These are phyloP conservation scores for Plenodomus biglobosus DNA, from an alignment of 2,329 filamentous ascomycete genomes.

Conservation along the genomic window DNA sequence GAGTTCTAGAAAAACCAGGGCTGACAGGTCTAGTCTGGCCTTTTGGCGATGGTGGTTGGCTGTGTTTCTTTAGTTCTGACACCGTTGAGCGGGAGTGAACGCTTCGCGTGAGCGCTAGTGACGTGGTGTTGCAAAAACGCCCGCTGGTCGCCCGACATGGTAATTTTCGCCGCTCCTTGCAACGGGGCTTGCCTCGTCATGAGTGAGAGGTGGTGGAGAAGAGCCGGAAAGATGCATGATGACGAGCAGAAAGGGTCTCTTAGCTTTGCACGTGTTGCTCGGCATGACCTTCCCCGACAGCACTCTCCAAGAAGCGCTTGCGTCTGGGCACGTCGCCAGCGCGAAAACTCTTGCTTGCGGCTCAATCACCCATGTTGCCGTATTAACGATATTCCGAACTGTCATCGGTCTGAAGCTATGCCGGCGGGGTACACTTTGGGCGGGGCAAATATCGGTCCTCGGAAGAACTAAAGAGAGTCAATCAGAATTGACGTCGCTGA, in stretches of 20 bases:
- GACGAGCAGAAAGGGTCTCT: conserved; percentile 10
- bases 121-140: conserved; percentile 11
- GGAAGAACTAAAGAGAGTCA: conserved; percentile 42
- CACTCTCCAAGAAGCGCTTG: conserved; percentile 9
- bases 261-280: conserved; percentile 20
- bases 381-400: conserved; percentile 17
- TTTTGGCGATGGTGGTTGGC: conserved; percentile 28
- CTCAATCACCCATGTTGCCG: conserved; percentile 5
- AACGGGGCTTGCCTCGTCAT: not conserved
- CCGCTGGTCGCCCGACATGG: conserved; percentile 15
- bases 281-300: conserved; percentile 23
- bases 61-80: conserved; percentile 16
- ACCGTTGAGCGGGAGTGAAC: conserved; percentile 15
- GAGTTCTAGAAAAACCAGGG: conserved; percentile 22
- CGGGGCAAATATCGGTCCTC: conserved; percentile 25
- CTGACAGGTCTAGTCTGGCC: conserved; percentile 13
- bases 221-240: conserved; percentile 17
- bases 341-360: conserved; percentile 11
- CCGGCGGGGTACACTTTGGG: conserved; percentile 28
- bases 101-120: conserved; percentile 10
- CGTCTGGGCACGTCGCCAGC: conserved; percentile 13
- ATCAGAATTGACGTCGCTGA: conserved; percentile 26
- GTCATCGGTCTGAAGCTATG: conserved; percentile 20
- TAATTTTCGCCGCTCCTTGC: conserved; percentile 34
- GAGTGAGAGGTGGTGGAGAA: conserved; percentile 6